These are phyloP conservation scores for Coemansia sp. DNA, from an alignment of 192 early-diverging fungal species.

Conservation along the genomic window DNA sequence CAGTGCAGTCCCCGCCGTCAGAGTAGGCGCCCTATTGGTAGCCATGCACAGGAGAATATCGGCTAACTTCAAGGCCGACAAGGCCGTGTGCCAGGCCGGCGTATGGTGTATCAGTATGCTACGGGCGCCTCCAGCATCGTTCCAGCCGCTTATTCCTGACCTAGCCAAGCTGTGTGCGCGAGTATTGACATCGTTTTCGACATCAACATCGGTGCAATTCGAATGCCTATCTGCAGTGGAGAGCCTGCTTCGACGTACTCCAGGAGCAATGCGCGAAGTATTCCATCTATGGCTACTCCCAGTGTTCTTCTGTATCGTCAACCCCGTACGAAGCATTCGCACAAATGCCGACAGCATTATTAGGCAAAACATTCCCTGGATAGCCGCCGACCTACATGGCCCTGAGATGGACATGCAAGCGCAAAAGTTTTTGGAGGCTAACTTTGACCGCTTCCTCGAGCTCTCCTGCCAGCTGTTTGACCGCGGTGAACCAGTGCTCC, in stretches of 20 bases:
- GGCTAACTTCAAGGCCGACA: conserved; percentile 21
- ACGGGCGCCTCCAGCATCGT: conserved; percentile 15
- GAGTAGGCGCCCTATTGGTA: conserved; percentile 6
- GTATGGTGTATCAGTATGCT: conserved; percentile 34
- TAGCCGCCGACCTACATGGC: conserved; percentile 39
- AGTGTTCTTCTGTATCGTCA: conserved; percentile 37
- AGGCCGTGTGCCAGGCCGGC: conserved; percentile 30
- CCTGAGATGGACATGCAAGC: conserved; percentile 28
- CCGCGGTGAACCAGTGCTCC: conserved; percentile 26
- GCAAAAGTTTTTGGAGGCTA: conserved; percentile 18
- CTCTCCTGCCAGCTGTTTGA: conserved; percentile 19
- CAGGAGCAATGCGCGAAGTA: conserved; percentile 26
- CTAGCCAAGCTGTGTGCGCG: conserved; percentile 17
- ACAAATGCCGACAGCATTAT: conserved; percentile 46
- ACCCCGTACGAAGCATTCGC: conserved; percentile 41
- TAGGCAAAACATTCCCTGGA: conserved; percentile 51
- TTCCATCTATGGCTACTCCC: conserved; percentile 42
- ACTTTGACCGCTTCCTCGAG: conserved; percentile 21
- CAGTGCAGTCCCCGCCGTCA: conserved; percentile 1
- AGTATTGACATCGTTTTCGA: conserved; percentile 15
- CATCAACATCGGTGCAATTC: conserved; percentile 37
- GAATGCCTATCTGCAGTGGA: conserved; percentile 47
- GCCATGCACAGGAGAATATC: conserved; percentile 4
- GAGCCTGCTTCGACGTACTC: conserved; percentile 31
- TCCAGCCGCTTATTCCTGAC: conserved; percentile 16